Evolutionary conservation across 2,329 filamentous ascomycete species (phyloP), one percentile per base, ranked within the genome.

Genomic region (Cordyceps cateniannulata): DNA sequence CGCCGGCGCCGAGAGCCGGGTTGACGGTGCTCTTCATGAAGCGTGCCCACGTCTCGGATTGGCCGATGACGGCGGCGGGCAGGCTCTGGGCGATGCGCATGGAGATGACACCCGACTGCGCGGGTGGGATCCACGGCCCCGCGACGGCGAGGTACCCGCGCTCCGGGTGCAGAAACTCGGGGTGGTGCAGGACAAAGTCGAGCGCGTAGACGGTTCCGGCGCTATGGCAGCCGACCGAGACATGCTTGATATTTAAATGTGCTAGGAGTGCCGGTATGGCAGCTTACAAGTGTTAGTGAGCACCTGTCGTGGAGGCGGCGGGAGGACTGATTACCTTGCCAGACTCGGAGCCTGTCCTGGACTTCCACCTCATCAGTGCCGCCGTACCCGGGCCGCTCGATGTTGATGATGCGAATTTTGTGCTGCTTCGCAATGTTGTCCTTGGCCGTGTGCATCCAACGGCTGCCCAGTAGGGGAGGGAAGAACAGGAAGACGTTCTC

Each of bases 371-470:
- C 62, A 18, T 69, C 69, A 6, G 72, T 74, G 8, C 69, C 68
- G 12, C 73, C 74, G 47, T 76, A 69, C 9, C 74, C 73, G 0
- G 75, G 73, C 6, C 73, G 64, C 62, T 76, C 73, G 0, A 65
- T 60, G 59, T 63, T 62, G 60, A 76, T 67, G 50, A 76, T 66
- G 35, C 73, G 71, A 22, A 75, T 63, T 22, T 66, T 63, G 62
- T 73, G 64, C 42, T 64, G 54, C 53, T 67, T 69, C 18, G 72
- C 73, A 3, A 73, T 60, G 2, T 63, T 60, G 58, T 76, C 70
- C 59, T 75, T 73, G 63, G 69, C 65, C 18, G 70, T 57, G 45
- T 71, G 69, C 5, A 72, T 27, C 52, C 68, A 65, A 24, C 73
- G 72, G 12, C 66, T 70, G 25, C 62, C 66, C 48, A 72, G 44